These are phyloP conservation scores for Helotiales sp. DNA, from an alignment of 2,329 filamentous ascomycete species.

Conservation along the genomic window DNA sequence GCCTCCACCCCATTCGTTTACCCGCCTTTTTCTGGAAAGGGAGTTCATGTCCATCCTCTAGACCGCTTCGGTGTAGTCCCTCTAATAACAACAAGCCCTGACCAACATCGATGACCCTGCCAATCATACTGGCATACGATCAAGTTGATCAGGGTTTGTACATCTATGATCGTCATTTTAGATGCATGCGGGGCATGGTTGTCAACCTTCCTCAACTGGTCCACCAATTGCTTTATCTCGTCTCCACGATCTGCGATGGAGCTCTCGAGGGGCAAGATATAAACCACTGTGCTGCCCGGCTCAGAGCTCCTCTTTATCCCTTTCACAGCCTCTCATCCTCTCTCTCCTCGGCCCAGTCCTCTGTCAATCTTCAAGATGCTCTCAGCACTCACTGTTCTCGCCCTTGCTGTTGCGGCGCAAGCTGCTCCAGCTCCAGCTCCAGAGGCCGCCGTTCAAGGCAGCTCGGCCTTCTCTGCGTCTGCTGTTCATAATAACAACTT, in stretches of 20 bases:
- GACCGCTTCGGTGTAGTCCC: constrained; percentile 20
- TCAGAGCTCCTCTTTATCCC: constrained; percentile 19
- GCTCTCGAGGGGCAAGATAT: constrained; percentile 14
- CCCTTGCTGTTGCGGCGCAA: constrained; percentile 25
- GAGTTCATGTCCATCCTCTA: constrained; percentile 10
- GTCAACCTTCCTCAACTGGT: constrained; percentile 5
- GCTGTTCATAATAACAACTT: constrained; percentile 31
- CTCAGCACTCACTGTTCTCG: constrained; percentile 28
- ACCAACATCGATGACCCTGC: constrained; percentile 5
- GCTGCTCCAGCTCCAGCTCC: constrained; percentile 28
- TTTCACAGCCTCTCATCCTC: constrained; percentile 8
- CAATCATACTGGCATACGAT: constrained; percentile 10
- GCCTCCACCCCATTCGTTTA: constrained; percentile 3
- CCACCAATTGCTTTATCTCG: background rate
- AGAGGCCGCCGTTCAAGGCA: constrained; percentile 8
- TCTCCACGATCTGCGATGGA: background rate
- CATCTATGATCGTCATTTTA: constrained; percentile 4
- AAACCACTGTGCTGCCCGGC: constrained; percentile 15
- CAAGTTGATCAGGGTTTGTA: constrained; percentile 5
- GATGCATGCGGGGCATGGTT: background rate
- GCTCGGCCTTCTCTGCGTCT: constrained; percentile 24
- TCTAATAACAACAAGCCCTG: too few species aligned
- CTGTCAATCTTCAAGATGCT: constrained; percentile 26
- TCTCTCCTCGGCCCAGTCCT: constrained; percentile 10
- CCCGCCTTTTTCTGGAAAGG: constrained; percentile 16